These are phyloP conservation scores for Coleophoma crateriformis DNA, from an alignment of 2,329 filamentous ascomycete species.

Conservation along the genomic window DNA sequence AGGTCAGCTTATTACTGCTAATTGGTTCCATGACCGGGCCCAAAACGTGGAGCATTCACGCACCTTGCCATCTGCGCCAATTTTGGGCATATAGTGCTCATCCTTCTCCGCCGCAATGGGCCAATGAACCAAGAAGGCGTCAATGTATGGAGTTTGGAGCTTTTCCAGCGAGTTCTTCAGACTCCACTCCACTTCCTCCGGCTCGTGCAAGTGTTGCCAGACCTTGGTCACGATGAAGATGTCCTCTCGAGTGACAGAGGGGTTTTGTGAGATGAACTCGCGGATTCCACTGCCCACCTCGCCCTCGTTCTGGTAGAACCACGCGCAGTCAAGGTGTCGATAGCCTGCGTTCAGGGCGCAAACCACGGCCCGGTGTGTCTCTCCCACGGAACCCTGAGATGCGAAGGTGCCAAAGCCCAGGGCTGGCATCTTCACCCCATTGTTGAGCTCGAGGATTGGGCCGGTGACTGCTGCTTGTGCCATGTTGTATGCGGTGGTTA, in stretches of 20 bases:
- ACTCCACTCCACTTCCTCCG: slow-evolving; percentile 58
- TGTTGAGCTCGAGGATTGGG: slow-evolving; percentile 28
- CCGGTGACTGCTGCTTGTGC: slow-evolving; percentile 21
- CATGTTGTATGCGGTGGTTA: slow-evolving; percentile 9
- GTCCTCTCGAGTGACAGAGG: slow-evolving; percentile 68
- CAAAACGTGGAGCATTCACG: slow-evolving; percentile 4
- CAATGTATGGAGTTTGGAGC: slow-evolving; percentile 73
- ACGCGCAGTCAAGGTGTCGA: slow-evolving; percentile 64
- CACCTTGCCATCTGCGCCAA: slow-evolving; percentile 47
- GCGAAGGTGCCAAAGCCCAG: slow-evolving; percentile 39
- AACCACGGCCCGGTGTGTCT: slow-evolving; percentile 44
- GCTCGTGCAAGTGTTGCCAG: slow-evolving; percentile 70
- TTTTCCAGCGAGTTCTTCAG: slow-evolving; percentile 68
- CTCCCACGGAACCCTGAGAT: slow-evolving; percentile 28
- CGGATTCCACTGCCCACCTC: slow-evolving; percentile 75
- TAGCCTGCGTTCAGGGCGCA: slow-evolving; percentile 63
- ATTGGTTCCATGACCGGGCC: neutral
- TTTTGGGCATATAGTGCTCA: slow-evolving; percentile 54
- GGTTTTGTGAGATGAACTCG: slow-evolving; percentile 54
- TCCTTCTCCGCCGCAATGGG: slow-evolving; percentile 73
- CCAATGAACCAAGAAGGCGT: slow-evolving; percentile 81
- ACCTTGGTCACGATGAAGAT: slow-evolving; percentile 83
- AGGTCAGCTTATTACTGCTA: slow-evolving; percentile 1
- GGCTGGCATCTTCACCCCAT: slow-evolving; percentile 30
- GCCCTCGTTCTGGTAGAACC: slow-evolving; percentile 76